Conservation (phyloP, 2,329 filamentous ascomycete genomes). For the Bertia moriformis region DNA sequence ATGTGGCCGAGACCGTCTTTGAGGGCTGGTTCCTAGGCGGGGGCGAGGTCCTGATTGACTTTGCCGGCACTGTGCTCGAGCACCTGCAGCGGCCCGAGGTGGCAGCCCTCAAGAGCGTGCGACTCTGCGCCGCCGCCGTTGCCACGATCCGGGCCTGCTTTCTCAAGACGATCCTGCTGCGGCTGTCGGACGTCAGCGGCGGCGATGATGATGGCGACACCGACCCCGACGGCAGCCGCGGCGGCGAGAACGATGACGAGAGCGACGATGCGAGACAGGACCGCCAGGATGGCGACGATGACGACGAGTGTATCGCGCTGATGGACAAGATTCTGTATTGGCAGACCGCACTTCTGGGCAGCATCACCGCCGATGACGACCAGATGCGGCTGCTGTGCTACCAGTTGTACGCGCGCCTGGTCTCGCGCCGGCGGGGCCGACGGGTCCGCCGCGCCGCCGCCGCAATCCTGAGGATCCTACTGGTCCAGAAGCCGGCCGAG, state of each 20-base stretch:
- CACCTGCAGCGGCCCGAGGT: constrained; percentile 78
- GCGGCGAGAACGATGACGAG: no score
- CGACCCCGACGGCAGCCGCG: no score
- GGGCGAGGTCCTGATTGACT: constrained; percentile 69
- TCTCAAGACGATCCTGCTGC: constrained; percentile 63
- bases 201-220: constrained; percentile 53
- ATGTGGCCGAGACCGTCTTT: constrained; percentile 80
- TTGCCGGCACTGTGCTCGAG: constrained; percentile 71
- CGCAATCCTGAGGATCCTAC: constrained; percentile 75
- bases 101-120: constrained; percentile 66
- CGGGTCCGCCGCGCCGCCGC: constrained; percentile 67
- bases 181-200: constrained; percentile 72
- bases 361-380: constrained; percentile 65
- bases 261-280: no score
- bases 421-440: constrained; percentile 49
- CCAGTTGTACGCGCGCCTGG: constrained; percentile 76
- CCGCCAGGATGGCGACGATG: no score
- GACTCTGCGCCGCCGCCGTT: constrained; percentile 78
- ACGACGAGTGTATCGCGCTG: constrained; percentile 57
- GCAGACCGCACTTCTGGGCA: constrained; percentile 85
- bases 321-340: constrained; percentile 84
- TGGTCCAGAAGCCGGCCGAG: constrained; percentile 84
- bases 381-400: constrained; percentile 81
- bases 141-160: constrained; percentile 63
- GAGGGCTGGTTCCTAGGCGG: constrained; percentile 95